phyloP scores from a whole-genome alignment of 495 filamentous ascomycete genomes.

The Hypoxylon lienhwacheense region DNA sequence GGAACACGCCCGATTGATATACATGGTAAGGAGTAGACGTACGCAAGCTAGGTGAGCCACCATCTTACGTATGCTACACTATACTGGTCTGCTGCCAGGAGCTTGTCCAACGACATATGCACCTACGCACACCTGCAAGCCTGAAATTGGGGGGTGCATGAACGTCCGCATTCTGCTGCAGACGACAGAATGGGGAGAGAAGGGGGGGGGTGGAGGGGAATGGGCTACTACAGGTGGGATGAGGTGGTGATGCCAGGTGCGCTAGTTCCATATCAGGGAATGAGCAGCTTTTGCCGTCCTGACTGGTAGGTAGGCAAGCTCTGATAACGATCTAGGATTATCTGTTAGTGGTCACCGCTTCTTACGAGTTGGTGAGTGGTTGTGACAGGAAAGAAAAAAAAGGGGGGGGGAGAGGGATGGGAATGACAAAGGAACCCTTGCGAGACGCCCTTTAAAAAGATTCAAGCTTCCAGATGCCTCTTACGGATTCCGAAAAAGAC shows the following conservation, averaged over 20 bases:
- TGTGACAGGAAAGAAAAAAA: constrained; percentile 1
- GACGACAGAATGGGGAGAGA: constrained; percentile 21
- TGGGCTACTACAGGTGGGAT: constrained; percentile 13
- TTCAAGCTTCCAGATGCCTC: constrained; percentile 26
- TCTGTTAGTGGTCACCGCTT: constrained; percentile 29
- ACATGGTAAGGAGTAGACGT: neutral
- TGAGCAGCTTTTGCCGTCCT: constrained; percentile 26
- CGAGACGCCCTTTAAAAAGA: constrained; percentile 5
- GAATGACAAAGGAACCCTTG: constrained; percentile 15
- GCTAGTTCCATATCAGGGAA: constrained; percentile 28
- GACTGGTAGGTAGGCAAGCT: constrained; percentile 16
- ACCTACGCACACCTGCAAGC: constrained; percentile 17
- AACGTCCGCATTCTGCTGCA: constrained; percentile 28
- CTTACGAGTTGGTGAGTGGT: constrained; percentile 6
- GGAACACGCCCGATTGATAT: constrained; percentile 9
- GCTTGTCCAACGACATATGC: constrained; percentile 21
- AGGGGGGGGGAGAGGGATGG: neutral
- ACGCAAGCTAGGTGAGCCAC: neutral
- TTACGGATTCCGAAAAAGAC: constrained; percentile 26
- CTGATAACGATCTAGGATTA: constrained; percentile 31
- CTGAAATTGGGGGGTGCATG: constrained; percentile 34
- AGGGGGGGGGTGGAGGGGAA: constrained; percentile 13
- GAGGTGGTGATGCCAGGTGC: constrained; percentile 23
- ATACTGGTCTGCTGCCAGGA: constrained; percentile 22
- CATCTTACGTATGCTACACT: constrained; percentile 25